phyloP scores from a whole-genome alignment of 495 filamentous ascomycete genomes.

The Podospora fimiseda region DNA sequence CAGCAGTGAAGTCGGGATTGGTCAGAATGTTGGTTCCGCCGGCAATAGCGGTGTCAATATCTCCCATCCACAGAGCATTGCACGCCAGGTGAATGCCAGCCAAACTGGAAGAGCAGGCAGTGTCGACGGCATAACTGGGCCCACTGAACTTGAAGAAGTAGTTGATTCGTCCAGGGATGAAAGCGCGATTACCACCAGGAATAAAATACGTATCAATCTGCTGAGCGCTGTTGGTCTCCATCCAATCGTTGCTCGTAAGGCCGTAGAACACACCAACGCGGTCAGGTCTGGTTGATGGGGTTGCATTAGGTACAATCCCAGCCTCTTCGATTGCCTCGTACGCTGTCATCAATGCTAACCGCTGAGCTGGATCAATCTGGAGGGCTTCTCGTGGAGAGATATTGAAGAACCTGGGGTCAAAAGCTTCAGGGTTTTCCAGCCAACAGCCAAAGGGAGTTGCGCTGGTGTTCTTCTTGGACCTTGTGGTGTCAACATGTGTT shows the following conservation, averaged over 20 bases:
- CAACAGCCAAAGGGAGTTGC: constrained; percentile 75
- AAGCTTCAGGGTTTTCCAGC: constrained; percentile 69
- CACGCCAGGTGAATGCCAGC: constrained; percentile 79
- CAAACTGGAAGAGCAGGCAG: constrained; percentile 78
- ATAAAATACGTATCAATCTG: constrained; percentile 88
- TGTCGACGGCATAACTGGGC: constrained; percentile 73
- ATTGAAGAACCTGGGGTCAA: constrained; percentile 84
- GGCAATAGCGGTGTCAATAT: constrained; percentile 74
- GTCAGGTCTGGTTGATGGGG: constrained; percentile 72
- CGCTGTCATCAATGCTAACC: constrained; percentile 68
- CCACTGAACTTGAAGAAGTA: constrained; percentile 75
- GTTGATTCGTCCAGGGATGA: constrained; percentile 76
- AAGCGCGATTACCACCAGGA: constrained; percentile 73
- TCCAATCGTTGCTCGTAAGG: constrained; percentile 78
- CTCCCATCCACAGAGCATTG: constrained; percentile 65
- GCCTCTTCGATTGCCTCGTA: constrained; percentile 85
- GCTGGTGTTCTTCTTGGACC: constrained; percentile 65
- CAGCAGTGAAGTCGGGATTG: constrained; percentile 71
- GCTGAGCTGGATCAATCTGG: constrained; percentile 79
- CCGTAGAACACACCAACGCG: constrained; percentile 84
- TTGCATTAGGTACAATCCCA: constrained; percentile 73
- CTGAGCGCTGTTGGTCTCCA: constrained; percentile 74
- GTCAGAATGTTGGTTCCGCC: constrained; percentile 70
- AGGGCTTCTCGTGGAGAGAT: constrained; percentile 83
- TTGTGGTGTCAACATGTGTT: constrained; percentile 63